Base-by-base conservation (phyloP, 139 green algal species). In the Coccomyxa sp. region DNA sequence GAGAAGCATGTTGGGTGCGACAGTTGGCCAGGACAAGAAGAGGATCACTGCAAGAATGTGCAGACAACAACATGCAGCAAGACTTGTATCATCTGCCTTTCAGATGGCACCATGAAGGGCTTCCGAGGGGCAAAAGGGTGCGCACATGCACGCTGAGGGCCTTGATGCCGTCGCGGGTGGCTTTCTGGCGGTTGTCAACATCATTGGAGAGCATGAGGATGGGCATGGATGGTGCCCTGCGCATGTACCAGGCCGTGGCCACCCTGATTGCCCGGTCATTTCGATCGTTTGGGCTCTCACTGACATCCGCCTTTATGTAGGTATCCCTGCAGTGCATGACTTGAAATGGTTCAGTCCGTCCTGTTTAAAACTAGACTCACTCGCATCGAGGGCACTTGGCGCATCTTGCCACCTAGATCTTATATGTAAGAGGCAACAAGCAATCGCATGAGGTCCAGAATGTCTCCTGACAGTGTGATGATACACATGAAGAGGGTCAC, bases 221-320 rank as follows among this genome's bases (percentile, higher is more conserved):
- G 13, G 85, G 83, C 88, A 90, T 88, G 27, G 58, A 66, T 0
- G 83, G 84, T 18, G 93, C 63, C 10, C 86, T 86, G 51, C 68
- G 58, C 14, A 31, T 15, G 68, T 95, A 98, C 95, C 94, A 99
- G 28, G 86, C 82, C 0, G 93, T 90, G 18, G 90, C 95, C 13
- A 94, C 89, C 0, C 96, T 87, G n/a, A 99, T 98, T 32, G 96
- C 96, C n/a, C 96, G 87, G 90, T 99, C 97, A 86, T 99, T 99
- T n/a, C 96, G 88, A 91, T 99, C 97, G 84, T 99, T 99, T 57
- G 94, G 91, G 7, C 82, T 91, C 90, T 99, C 97, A 17, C 93
- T 92, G 0, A 87, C 66, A 21, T 90, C 82, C 51, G 86, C 81
- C 81, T 89, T 89, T 21, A 96, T 87, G 76, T 92, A 95, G 0